Base-by-base conservation (phyloP, 345 rosid species). In the Clarkia xantiana region DNA sequence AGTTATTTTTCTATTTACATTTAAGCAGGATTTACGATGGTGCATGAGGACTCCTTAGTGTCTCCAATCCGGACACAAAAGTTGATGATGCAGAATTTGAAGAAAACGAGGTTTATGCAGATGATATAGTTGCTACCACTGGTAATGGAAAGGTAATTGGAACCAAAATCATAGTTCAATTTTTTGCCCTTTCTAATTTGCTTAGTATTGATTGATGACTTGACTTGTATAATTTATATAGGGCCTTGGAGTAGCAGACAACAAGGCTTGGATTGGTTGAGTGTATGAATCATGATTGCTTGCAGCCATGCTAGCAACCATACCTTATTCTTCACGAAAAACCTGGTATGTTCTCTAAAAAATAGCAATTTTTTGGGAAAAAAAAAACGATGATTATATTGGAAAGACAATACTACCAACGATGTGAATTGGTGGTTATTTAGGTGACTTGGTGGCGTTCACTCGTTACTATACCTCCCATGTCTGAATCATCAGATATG, bases 231-330 rank as follows among this genome's bases (percentile, higher is more conserved):
- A 22, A 22, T 22, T 18, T 53, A 15, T 16, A 6, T 44, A 93
- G 99, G 79, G 94, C 94, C n/a, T 67, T 93, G 46, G 99, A 93
- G 71, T 96, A 93, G 77, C 87, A 93, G 63, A 78, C 94, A 67
- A 96, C 94, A 42, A 73, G 96, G 40, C 71, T 93, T 38, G 96
- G 96, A 53, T 72, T 93, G 42, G 84, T 87, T 12, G 99, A 93
- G 73, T 93, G 99, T 55, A 88, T 93, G 60, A 93, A 82, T 66
- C 99, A 93, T 22, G 99, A 86, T 1, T 94, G 76, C 52, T 56
- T 93, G 71, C 96, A 93, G 63, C 90, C n/a, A n/a, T n/a, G n/a
- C n/a, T n/a, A n/a, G n/a, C n/a, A n/a, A n/a, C n/a, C 96, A 49
- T 93, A 87, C 54, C 99, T 95, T 40, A 95, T 87, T 20, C 95